Base-by-base conservation (phyloP, 106 monocot species). In the Phalaenopsis aphrodite region DNA sequence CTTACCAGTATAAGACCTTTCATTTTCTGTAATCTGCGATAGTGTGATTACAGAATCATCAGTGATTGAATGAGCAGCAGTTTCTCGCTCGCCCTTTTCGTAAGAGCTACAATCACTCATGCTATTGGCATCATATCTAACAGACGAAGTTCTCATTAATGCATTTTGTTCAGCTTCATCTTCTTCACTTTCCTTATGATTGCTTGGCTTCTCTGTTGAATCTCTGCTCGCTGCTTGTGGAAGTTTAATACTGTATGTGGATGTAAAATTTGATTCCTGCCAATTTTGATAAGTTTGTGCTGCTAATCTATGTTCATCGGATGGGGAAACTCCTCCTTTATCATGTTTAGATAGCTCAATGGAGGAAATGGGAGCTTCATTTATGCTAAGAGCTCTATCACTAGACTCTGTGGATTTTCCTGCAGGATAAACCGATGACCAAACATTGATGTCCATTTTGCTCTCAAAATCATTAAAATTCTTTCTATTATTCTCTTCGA, bases 161-260 rank as follows among this genome's bases (percentile, higher is more conserved):
- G 52, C 52, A 52, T 10, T 52, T 52, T 52, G 52, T 52, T 52
- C 14, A 12, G 12, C 52, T 12, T 52, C 52, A 52, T 52, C 64
- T 74, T 89, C 89, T 76, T 88, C 84, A 77, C 79, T 87, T 56
- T 68, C 78, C 38, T 85, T 86, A 67, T 38, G 57, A 38, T 81
- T 68, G n/a, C 21, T 36, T 79, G 52, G 68, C 36, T 80, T 85
- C 11, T 65, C 47, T 45, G 46, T 36, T 69, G 39, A 23, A 75
- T 75, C 30, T 0, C 30, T 30, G 30, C 30, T 30, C 30, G 30
- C 30, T 30, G 30, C 30, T 30, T 30, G 30, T 30, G 30, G 30
- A 30, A 30, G 30, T 30, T 30, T 30, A 30, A 30, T 30, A 30
- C 30, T 30, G 30, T 30, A 30, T 30, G 30, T 30, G 30, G 30